Evolutionary conservation across 371 early-diverging fungal genomes (phyloP), one percentile per base, ranked within the genome.

Genomic region (Blyttiomyces sp.): DNA sequence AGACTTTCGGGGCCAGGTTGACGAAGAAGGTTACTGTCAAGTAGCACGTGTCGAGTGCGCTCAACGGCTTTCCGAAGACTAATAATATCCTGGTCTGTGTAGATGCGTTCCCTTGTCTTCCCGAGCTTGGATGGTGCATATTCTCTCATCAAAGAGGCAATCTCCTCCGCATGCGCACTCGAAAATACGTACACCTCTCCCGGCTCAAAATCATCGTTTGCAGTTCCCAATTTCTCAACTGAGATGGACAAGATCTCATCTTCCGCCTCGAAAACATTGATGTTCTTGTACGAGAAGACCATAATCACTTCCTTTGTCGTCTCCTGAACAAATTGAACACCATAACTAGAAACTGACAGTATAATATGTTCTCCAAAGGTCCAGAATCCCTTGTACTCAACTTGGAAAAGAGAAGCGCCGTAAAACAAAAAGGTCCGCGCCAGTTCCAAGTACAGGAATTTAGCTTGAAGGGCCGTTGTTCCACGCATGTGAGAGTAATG

Each of bases 311-410:
- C 72, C n/a, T 64, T 50, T 5, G 67, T 68, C 17, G 66, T 63
- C 4, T 59, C 42, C 42, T 75, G 75, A 2, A 73, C 42, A 35
- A 73, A 66, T 31, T 78, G 72, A 3, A 78, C 63, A 2, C 79
- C 79, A 3, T 31, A n/a, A 32, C 43, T 19, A 5, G 70, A 69
- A 6, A 78, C 64, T 6, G 66, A 70, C 1, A 78, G 36, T 6
- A 48, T 5, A 27, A 78, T 59, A 24, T 59, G 64, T 54, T 78
- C 75, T 17, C 66, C 61, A 57, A 66, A 71, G 2, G 61, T 28
- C 72, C 75, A 72, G 27, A 66, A 69, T 4, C 74, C 79, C 32
- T 66, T 54, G 49, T 73, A 69, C 54, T 68, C 66, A 23, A 65
- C 74, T n/a, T 61, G 59, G 57, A 71, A 78, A 24, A 68, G 33